Percentiles rank a stretch among this genome's conserved stretches.
phyloP scores from a whole-genome alignment of 805 yeast genomes.

The Ogataea nakhonphanomensis region DNA sequence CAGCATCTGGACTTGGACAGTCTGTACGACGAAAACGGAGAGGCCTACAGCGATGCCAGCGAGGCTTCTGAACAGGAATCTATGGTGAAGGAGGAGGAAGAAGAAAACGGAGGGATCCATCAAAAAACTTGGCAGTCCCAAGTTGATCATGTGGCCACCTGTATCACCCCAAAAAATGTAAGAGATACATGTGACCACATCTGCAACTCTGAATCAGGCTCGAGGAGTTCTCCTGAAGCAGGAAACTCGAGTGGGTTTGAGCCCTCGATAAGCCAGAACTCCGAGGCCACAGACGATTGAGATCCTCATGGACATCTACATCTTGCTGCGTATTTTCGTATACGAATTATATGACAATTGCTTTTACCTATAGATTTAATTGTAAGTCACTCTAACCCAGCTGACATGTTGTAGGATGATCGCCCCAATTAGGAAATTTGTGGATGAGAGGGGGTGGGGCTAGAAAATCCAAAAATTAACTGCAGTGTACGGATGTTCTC shows the following conservation, averaged over 20 bases:
- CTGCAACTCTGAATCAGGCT: conserved; percentile 14
- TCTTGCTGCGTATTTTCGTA: too few relatives aligned
- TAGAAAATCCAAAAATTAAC: not conserved
- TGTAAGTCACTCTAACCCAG: too few relatives aligned
- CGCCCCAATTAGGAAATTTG: conserved; percentile 7
- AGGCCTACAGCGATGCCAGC: conserved; percentile 17
- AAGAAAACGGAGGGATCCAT: conserved; percentile 1
- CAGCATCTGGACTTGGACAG: conserved; percentile 25
- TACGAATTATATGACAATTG: not conserved
- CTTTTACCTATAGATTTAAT: too few relatives aligned
- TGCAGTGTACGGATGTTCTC: conserved; percentile 6
- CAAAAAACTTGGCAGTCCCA: conserved; percentile 7
- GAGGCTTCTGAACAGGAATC: conserved; percentile 36
- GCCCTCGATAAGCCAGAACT: conserved; percentile 11
- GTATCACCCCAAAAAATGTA: conserved; percentile 6
- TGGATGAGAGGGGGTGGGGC: conserved; percentile 1
- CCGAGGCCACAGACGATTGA: conserved; percentile 13
- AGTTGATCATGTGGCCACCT: conserved; percentile 3
- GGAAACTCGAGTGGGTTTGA: conserved; percentile 5
- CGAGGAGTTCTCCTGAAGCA: conserved; percentile 13
- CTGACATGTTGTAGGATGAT: too few relatives aligned
- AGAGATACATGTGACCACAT: conserved; percentile 1
- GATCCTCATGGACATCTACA: too few relatives aligned
- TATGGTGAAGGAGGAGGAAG: conserved; percentile 35
- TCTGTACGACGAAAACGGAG: conserved; percentile 20